phyloP scores from a whole-genome alignment of 2,329 filamentous ascomycete genomes.

The Penicillium hordei region DNA sequence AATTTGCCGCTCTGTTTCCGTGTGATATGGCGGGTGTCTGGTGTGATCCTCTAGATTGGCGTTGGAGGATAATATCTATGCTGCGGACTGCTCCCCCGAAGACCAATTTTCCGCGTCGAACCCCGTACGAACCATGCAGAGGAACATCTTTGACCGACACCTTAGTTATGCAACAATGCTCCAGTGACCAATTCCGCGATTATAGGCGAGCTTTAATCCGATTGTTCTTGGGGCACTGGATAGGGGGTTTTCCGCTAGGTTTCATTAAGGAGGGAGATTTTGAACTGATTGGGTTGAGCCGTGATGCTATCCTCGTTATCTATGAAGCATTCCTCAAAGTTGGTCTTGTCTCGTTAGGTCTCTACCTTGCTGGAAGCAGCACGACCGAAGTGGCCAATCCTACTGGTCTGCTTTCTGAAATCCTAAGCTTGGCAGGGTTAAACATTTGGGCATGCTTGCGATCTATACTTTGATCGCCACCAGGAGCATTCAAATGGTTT shows the following conservation, averaged over 20 bases:
- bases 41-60: neutral
- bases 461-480: too few species aligned
- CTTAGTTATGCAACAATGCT: neutral
- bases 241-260: neutral
- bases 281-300: neutral
- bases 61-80: neutral
- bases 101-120: neutral
- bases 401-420: too few species aligned
- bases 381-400: too few species aligned
- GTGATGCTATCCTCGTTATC: neutral
- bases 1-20: neutral
- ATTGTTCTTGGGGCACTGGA: neutral
- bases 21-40: neutral
- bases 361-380: too few species aligned
- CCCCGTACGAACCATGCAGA: neutral
- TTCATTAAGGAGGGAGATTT: neutral
- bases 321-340: neutral
- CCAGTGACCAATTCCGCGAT: neutral
- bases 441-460: too few species aligned
- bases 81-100: neutral
- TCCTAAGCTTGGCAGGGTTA: too few species aligned
- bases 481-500: too few species aligned
- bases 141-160: neutral
- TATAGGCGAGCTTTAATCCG: neutral
- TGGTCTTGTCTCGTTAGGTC: too few species aligned